phyloP scores from a whole-genome alignment of 2,329 filamentous ascomycete species.

The Cytospora paraplurivora region DNA sequence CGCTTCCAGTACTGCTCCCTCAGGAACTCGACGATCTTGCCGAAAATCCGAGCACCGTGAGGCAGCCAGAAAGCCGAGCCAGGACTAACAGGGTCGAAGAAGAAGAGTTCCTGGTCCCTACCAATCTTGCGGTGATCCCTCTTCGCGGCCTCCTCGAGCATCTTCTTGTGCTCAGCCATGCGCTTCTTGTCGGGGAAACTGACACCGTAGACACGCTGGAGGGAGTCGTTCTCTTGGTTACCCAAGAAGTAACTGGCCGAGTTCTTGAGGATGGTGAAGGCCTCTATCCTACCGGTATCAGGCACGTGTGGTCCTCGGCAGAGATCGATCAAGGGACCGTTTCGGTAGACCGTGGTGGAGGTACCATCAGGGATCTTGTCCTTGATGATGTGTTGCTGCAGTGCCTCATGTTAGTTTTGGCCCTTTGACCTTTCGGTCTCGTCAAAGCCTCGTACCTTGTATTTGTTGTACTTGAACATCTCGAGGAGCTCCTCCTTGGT shows the following conservation, averaged over 20 bases:
- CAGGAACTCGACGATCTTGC: constrained; percentile 79
- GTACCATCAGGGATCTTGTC: constrained; percentile 88
- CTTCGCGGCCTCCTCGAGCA: constrained; percentile 97
- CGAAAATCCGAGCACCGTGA: constrained; percentile 91
- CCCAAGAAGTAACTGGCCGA: constrained; percentile 80
- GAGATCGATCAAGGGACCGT: constrained; percentile 90
- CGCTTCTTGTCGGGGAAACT: constrained; percentile 95
- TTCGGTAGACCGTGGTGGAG: constrained; percentile 90
- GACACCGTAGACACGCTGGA: constrained; percentile 95
- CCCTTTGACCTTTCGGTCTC: too few species aligned
- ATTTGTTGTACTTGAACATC: constrained; percentile 98
- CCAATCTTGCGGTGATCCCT: constrained; percentile 93
- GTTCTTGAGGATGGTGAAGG: constrained; percentile 87
- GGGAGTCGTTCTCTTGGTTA: constrained; percentile 88
- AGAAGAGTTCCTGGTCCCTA: constrained; percentile 94
- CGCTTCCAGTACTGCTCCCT: constrained; percentile 89
- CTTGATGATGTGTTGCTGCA: constrained; percentile 88
- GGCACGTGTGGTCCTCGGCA: constrained; percentile 95
- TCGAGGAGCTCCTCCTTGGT: constrained; percentile 90
- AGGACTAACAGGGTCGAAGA: constrained; percentile 93
- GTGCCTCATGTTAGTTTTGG: constrained; percentile 1
- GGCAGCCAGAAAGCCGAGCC: constrained; percentile 92
- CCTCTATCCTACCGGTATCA: constrained; percentile 89
- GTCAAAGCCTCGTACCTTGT: constrained; percentile 58
- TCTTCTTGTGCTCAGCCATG: constrained; percentile 90